phyloP scores from a whole-genome alignment of 31 red algal species.

The Porphyra umbilicalis region DNA sequence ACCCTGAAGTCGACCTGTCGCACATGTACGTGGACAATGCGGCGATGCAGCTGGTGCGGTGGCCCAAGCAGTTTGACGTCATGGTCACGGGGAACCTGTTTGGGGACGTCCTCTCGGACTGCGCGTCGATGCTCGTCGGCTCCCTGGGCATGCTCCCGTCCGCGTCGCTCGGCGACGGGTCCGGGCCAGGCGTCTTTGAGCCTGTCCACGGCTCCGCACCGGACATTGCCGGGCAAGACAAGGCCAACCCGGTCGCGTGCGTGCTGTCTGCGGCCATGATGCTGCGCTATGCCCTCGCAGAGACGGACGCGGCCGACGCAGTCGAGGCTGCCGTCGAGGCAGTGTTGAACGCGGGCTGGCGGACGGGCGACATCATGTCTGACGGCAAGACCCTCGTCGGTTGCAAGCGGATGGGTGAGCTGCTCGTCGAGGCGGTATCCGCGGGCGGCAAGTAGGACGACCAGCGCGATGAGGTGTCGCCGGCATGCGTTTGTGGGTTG shows the following conservation, averaged over 20 bases:
- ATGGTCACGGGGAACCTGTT: conserved; percentile 95
- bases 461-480: too few species aligned
- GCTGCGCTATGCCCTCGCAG: conserved; percentile 72
- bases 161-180: conserved; percentile 70
- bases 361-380: conserved; percentile 92
- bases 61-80: conserved; percentile 90
- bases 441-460: not conserved
- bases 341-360: conserved; percentile 60
- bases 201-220: conserved; percentile 97
- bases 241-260: conserved; percentile 87
- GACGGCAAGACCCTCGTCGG: conserved; percentile 51
- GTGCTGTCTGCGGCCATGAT: conserved; percentile 94
- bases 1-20: conserved; percentile 71
- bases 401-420: conserved; percentile 80
- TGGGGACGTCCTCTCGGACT: conserved; percentile 95
- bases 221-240: conserved; percentile 93
- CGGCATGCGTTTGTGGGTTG: too few species aligned
- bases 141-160: conserved; percentile 91
- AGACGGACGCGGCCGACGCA: conserved; percentile 51
- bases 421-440: conserved; percentile 4
- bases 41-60: conserved; percentile 93
- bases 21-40: conserved; percentile 99
- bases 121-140: conserved; percentile 83
- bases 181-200: conserved; percentile 85
- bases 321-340: conserved; percentile 74